Evolutionary conservation across 192 early-diverging fungal species (phyloP), one percentile per base, ranked within the genome.

Genomic region (Linderina pennispora): DNA sequence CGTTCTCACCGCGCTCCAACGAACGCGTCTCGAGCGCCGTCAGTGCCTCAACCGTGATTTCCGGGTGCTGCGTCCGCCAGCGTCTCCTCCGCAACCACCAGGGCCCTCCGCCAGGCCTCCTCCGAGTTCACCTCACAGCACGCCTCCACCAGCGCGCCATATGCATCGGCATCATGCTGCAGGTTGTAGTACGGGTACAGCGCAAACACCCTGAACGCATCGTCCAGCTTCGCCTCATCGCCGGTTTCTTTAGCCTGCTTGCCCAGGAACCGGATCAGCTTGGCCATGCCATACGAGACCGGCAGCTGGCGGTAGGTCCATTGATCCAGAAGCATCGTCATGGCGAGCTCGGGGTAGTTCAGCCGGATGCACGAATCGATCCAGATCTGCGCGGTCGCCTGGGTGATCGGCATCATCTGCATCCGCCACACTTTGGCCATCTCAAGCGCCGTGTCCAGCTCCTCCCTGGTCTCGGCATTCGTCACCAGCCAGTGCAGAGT

Each of bases 271-370:
- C 43, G 24, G 3, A 59, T 62, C 22, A 65, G 58, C 16, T 23
- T 19, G 0, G 62, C 57, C 53, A 74, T 20, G 15, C 35, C 58
- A 8, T 62, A 49, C 5, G 40, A 17, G 10, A 62, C 48, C 0
- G 70, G 70, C 32, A 74, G 23, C 43, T 56, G 63, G 21, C 63
- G 57, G 50, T 65, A 74, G 50, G 50, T 65, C 70, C 70, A 74
- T 4, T 63, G 32, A 32, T 74, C 70, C 47, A 65, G 36, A 1
- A 74, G 24, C 50, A 74, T 50, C 2, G 14, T 35, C 8, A 66
- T 33, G 23, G 58, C 57, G 2, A 45, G 16, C 15, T 57, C 49
- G 4, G 70, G 70, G 4, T 43, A 32, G n/a, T 55, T 33, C 18
- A 56, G 23, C 1, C 61, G 11, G 1, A 64, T 45, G 22, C 68